Evolutionary conservation across 805 yeast genomes (phyloP).

Genomic region (Myxozyma sirexii): DNA sequence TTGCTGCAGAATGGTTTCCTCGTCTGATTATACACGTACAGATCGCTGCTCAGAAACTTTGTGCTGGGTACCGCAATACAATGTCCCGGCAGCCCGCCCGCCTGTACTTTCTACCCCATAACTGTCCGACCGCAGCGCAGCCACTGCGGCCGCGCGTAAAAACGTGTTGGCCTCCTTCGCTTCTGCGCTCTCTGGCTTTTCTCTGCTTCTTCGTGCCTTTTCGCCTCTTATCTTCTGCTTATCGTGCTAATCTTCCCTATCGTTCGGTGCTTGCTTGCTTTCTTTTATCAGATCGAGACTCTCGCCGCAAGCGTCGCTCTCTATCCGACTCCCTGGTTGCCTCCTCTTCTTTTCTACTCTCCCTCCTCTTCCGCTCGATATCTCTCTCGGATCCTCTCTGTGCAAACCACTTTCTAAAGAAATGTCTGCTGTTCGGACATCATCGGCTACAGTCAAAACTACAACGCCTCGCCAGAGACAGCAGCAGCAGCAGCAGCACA

Average conservation of each 20-base stretch:
- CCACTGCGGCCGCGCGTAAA: conserved; percentile 1
- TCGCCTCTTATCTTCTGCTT: background rate
- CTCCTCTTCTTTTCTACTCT: background rate
- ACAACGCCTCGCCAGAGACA: background rate
- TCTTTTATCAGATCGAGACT: background rate
- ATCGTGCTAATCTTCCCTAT: background rate
- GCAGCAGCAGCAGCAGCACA: background rate
- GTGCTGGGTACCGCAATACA: no score
- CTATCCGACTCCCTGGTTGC: background rate
- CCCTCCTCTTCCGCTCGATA: background rate
- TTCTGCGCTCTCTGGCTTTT: background rate
- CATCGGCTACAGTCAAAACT: background rate
- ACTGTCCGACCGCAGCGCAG: background rate
- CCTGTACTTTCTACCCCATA: background rate
- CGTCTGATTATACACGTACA: no score
- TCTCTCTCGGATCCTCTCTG: background rate
- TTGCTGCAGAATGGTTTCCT: no score
- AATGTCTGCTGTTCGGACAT: background rate
- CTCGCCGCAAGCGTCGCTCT: background rate
- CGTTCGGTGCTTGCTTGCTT: background rate
- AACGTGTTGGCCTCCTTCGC: background rate
- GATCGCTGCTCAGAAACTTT: no score
- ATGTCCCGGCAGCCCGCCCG: background rate
- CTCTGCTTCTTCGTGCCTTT: background rate
- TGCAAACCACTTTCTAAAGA: background rate